These are phyloP conservation scores for Uncinocarpus reesii DNA, from an alignment of 2,329 filamentous ascomycete genomes.

Conservation along the genomic window DNA sequence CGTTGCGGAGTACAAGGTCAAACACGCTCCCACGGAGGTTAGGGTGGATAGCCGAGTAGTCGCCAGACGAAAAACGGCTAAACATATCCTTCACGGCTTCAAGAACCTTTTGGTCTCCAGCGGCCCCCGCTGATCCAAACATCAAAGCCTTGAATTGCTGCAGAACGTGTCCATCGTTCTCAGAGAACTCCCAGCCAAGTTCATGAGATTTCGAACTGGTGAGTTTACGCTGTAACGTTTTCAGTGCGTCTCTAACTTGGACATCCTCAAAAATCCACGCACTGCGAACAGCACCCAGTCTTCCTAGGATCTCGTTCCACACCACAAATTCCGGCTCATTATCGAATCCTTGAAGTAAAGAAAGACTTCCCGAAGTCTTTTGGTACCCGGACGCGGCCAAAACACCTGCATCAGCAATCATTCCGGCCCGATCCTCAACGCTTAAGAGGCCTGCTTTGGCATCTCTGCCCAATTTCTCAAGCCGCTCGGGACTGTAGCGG, in stretches of 20 bases:
- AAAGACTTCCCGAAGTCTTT: conserved; percentile 80
- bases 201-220: conserved; percentile 71
- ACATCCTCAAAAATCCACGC: conserved; percentile 85
- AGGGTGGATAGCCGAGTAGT: conserved; percentile 73
- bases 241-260: conserved; percentile 59
- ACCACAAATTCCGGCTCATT: conserved; percentile 80
- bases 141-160: conserved; percentile 92
- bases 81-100: conserved; percentile 84
- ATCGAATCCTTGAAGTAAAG: conserved; percentile 73
- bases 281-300: conserved; percentile 65
- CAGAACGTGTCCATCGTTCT: conserved; percentile 74
- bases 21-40: conserved; percentile 85
- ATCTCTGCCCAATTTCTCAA: conserved; percentile 77
- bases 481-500: conserved; percentile 69
- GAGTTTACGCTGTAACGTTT: conserved; percentile 71
- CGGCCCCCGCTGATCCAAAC: conserved; percentile 71
- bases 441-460: conserved; percentile 69
- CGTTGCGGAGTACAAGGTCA: conserved; percentile 70
- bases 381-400: conserved; percentile 84
- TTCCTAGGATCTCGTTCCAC: conserved; percentile 81
- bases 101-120: conserved; percentile 68
- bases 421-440: conserved; percentile 85
- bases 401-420: conserved; percentile 87
- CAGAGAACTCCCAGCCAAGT: conserved; percentile 77
- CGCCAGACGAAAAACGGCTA: conserved; percentile 66